Base-by-base conservation (phyloP, 2,329 filamentous ascomycete genomes). In the Xylariaceae sp. region DNA sequence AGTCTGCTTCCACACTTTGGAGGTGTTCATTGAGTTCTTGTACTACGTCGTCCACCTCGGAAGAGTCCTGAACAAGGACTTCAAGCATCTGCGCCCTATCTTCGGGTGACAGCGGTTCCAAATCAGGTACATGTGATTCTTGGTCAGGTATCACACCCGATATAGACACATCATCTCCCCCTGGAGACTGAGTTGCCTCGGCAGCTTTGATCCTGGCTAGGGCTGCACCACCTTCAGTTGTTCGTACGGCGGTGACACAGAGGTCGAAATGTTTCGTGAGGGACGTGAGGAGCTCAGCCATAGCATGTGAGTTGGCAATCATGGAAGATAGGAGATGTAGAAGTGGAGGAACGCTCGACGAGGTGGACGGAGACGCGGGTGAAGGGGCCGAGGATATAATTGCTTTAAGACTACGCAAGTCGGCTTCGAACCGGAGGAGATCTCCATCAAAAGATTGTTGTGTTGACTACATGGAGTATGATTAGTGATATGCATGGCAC, bases 181-280 rank as follows among this genome's bases (percentile, higher is more conserved):
- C 68, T 55, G 74, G 82, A 60, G 69, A 83, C 67, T 71, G 81
- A 68, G 72, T 83, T 26, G 82, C 82, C 64, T 90, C 88, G 39
- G 87, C 88, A 0, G 86, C 88, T 62, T 86, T 88, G 47, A 84
- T 82, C 9, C 87, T 84, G 5, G 88, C 89, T 41, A 87, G 79
- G 4, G 86, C 88, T 11, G 87, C 86, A 4, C 88, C 90, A 26
- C 89, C 90, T 76, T 96, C 92, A 3, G 93, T 97, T 47, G 94
- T 92, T 58, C 92, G 90, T 39, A 97, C 88, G 1, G 94, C 94
- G 1, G 89, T 94, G 12, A 96, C 91, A 73, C 94, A 97, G 63
- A 96, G 85, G 73, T 98, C 94, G 71, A 96, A 97, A 75, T 98
- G 94, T 23, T 84, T 85, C 6, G 92, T 92, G 3, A 98, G 79